Percentiles rank a stretch among this genome's conserved stretches.
phyloP scores from a whole-genome alignment of 2,329 filamentous ascomycete species.

The Aspergillus uvarum region DNA sequence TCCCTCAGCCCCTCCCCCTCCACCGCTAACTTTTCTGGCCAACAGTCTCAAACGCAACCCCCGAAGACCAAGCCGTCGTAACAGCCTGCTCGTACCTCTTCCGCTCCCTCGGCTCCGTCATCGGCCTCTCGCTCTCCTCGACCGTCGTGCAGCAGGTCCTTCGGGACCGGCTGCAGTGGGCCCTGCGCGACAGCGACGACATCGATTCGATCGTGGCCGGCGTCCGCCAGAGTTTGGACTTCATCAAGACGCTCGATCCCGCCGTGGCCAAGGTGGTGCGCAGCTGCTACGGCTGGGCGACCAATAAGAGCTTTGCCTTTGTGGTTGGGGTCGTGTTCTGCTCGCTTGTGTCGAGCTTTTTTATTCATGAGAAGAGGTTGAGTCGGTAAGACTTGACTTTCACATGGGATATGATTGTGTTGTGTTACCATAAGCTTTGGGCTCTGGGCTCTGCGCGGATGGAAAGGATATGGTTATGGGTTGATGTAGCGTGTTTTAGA shows the following conservation, averaged over 20 bases:
- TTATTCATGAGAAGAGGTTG: constrained; percentile 59
- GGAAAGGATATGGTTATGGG: not conserved
- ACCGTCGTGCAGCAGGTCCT: constrained; percentile 71
- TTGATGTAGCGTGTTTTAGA: not conserved
- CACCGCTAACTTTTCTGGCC: constrained; percentile 8
- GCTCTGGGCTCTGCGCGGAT: too few relatives aligned
- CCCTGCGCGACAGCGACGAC: constrained; percentile 57
- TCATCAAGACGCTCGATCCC: constrained; percentile 64
- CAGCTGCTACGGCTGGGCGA: constrained; percentile 63
- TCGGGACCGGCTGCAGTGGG: constrained; percentile 54
- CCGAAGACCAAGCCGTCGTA: constrained; percentile 69
- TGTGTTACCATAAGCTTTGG: too few relatives aligned
- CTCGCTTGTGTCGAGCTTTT: constrained; percentile 47
- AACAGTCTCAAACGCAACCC: constrained; percentile 64
- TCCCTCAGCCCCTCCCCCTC: not conserved
- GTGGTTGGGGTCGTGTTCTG: constrained; percentile 52
- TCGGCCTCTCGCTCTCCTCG: constrained; percentile 67
- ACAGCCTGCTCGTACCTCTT: constrained; percentile 81
- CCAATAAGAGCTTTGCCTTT: constrained; percentile 52
- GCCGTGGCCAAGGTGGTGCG: constrained; percentile 60
- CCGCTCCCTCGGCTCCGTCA: constrained; percentile 66
- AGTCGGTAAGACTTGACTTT: constrained; percentile 35
- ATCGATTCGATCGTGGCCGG: constrained; percentile 66
- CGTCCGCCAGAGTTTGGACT: constrained; percentile 69
- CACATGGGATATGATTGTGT: too few relatives aligned